Conservation (phyloP, 164 flowering plant genomes). For the Chimonanthus praecox region DNA sequence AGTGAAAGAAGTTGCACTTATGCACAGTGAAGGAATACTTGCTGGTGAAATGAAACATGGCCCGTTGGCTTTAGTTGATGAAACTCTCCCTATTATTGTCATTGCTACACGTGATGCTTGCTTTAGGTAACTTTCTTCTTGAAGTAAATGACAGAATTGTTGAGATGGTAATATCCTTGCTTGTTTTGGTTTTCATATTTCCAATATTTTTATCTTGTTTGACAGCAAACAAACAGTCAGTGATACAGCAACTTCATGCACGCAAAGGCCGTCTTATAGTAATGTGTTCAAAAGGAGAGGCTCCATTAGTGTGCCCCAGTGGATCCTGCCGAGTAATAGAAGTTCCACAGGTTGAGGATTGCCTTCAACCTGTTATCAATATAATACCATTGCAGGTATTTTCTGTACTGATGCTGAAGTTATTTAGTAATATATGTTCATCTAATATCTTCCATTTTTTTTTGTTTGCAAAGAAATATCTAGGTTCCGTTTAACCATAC, state of each 20-base stretch:
- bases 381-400: conserved; percentile 90
- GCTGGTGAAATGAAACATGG: conserved; percentile 99
- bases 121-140: conserved; percentile 60
- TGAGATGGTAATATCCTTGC: background rate
- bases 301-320: conserved; percentile 54
- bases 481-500: background rate
- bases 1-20: conserved; percentile 94
- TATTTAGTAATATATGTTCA: background rate
- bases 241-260: conserved; percentile 95
- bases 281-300: conserved; percentile 86
- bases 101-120: conserved; percentile 91
- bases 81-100: conserved; percentile 85
- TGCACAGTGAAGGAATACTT: conserved; percentile 98
- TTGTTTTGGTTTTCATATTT: background rate
- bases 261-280: conserved; percentile 92
- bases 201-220: conserved; percentile 2
- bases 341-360: conserved; percentile 91
- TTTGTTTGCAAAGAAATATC: background rate
- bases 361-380: conserved; percentile 94
- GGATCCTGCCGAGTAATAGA: conserved; percentile 77
- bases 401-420: background rate
- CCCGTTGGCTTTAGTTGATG: conserved; percentile 96
- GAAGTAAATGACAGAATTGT: background rate
- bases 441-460: background rate
- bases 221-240: conserved; percentile 98